Evolutionary conservation across 208 protist species (phyloP).

Genomic region (Acanthamoeba sp.): DNA sequence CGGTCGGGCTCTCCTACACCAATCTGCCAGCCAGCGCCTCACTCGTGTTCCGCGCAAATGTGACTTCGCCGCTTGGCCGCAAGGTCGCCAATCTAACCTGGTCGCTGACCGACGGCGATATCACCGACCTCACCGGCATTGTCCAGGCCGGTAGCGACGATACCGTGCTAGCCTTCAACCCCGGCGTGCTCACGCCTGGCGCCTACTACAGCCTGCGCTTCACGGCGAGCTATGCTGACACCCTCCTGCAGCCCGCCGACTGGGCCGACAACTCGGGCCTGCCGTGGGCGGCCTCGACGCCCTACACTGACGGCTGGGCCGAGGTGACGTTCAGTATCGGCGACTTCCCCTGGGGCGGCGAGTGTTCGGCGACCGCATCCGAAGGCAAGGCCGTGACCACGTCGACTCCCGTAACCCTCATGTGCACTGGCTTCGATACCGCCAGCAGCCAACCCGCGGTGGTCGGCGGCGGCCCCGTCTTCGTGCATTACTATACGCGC

Average conservation of each 20-base stretch:
- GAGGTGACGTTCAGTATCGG: background rate
- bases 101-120: background rate
- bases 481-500: background rate
- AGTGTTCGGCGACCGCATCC: background rate
- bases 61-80: background rate
- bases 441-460: background rate
- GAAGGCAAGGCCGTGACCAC: background rate
- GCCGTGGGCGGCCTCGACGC: conserved; percentile 27
- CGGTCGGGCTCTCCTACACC: background rate
- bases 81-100: background rate
- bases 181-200: conserved; percentile 40
- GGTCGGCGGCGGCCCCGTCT: background rate
- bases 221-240: background rate
- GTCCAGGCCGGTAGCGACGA: background rate
- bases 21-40: background rate
- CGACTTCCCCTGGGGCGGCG: conserved; percentile 19
- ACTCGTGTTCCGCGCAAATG: background rate
- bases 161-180: background rate
- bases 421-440: conserved; percentile 14
- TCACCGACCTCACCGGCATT: background rate
- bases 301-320: background rate
- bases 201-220: background rate
- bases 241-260: background rate
- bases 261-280: background rate
- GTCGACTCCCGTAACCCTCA: background rate